These are phyloP conservation scores for Gomphus sp. DNA, from an alignment of 1,284 basidiomycete genomes.

Conservation along the genomic window DNA sequence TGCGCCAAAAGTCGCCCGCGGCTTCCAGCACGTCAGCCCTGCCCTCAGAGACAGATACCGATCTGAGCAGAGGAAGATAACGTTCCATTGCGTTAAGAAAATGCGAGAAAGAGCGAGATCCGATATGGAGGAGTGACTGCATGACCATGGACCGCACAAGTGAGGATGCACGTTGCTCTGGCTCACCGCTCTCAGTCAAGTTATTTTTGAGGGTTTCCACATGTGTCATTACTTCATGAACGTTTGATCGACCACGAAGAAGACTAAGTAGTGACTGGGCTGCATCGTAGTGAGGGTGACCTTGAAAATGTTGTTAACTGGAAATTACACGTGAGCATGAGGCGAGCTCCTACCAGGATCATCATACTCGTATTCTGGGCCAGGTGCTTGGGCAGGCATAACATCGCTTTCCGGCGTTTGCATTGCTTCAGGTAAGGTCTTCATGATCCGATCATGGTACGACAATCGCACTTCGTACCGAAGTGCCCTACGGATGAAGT, in stretches of 20 bases:
- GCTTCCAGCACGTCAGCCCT: conserved; percentile 65
- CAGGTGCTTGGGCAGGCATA: conserved; percentile 69
- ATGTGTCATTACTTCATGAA: conserved; percentile 72
- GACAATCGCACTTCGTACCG: conserved; percentile 89
- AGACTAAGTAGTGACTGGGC: conserved; percentile 76
- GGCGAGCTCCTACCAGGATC: conserved; percentile 43
- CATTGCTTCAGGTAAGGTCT: conserved; percentile 82
- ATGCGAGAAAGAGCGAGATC: conserved; percentile 94
- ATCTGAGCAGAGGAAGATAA: conserved; percentile 84
- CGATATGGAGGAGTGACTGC: conserved; percentile 86
- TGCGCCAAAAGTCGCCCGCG: conserved; percentile 70
- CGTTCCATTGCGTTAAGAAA: conserved; percentile 96
- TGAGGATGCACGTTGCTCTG: conserved; percentile 51
- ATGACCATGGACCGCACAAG: conserved; percentile 75
- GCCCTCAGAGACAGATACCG: conserved; percentile 50
- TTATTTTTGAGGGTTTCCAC: conserved; percentile 61
- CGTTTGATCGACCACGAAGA: conserved; percentile 68
- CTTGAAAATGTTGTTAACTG: conserved; percentile 25
- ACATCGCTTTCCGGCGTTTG: conserved; percentile 54
- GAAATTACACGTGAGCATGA: not conserved
- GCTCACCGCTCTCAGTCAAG: conserved; percentile 46
- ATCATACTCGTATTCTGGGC: conserved; percentile 80
- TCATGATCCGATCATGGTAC: conserved; percentile 89
- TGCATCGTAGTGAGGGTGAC: conserved; percentile 69
- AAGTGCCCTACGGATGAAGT: conserved; percentile 81